These are phyloP conservation scores for Irpex sp. DNA, from an alignment of 1,284 basidiomycete species.

Conservation along the genomic window DNA sequence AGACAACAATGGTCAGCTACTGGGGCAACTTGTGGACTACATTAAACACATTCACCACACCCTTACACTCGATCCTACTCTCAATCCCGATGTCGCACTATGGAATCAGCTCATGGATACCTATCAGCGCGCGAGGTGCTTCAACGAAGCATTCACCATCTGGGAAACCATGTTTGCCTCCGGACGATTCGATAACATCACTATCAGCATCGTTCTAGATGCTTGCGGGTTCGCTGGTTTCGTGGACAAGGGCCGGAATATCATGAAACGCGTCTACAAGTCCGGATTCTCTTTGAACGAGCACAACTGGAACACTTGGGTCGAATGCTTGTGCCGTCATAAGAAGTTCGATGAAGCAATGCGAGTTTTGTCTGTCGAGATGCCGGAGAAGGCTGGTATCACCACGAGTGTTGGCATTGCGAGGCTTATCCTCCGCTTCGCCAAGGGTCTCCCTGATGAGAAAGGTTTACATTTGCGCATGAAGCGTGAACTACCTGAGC, in stretches of 20 bases:
- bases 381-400: slow-evolving; percentile 41
- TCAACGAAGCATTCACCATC: slow-evolving; percentile 68
- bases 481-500: slow-evolving; percentile 47
- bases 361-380: slow-evolving; percentile 60
- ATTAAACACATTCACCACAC: slow-evolving; percentile 76
- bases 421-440: slow-evolving; percentile 52
- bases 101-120: slow-evolving; percentile 91
- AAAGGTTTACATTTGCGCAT: slow-evolving; percentile 46
- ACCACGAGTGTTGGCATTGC: slow-evolving; percentile 46
- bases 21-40: slow-evolving; percentile 37
- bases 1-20: slow-evolving; percentile 19
- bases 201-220: slow-evolving; percentile 82
- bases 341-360: slow-evolving; percentile 68
- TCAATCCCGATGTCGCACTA: slow-evolving; percentile 73
- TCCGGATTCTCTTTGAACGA: slow-evolving; percentile 53
- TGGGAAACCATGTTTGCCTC: slow-evolving; percentile 78
- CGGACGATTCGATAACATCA: slow-evolving; percentile 55
- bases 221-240: slow-evolving; percentile 68
- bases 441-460: slow-evolving; percentile 38
- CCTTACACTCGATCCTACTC: slow-evolving; percentile 71
- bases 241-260: slow-evolving; percentile 45
- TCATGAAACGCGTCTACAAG: slow-evolving; percentile 48
- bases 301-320: slow-evolving; percentile 74
- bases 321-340: slow-evolving; percentile 85
- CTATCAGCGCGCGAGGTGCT: slow-evolving; percentile 75